Evolutionary conservation across 768 basidiomycete genomes (phyloP), one percentile per base, ranked within the genome.

Genomic region (Chalciporus sphaerocephalus): DNA sequence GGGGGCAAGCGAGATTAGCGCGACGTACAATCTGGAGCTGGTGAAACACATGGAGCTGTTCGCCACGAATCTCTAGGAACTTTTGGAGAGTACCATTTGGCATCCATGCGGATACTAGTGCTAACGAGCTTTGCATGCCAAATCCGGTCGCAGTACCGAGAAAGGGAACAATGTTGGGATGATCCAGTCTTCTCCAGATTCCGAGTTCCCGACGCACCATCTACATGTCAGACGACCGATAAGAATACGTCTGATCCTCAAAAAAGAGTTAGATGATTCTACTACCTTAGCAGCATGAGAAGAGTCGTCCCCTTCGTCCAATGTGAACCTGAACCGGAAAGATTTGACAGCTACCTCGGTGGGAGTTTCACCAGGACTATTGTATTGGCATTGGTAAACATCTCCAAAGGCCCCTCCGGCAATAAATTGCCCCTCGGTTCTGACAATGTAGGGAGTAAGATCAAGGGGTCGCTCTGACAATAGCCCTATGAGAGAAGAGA

Each of bases 31-130:
- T 18, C 23, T 41, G 42, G 11, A 53, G 39, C 12, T 27, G 41
- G 12, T 32, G 38, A 8, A 10, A 11, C 10, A 37, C 6, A 16
- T 22, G 6, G 25, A n/a, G n/a, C n/a, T n/a, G n/a, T n/a, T n/a
- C n/a, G n/a, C n/a, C n/a, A n/a, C n/a, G n/a, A n/a, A n/a, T 43
- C 13, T 15, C 32, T 16, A 63, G 44, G 42, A 61, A 61, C 3
- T 41, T 24, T 5, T 38, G 56, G 10, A 64, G 44, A 1, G 46
- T 51, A 20, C 55, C 62, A 33, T 59, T 59, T 1, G 58, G 57
- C 41, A 58, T 47, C 62, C 62, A 64, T 1, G 52, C 52, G 15
- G 53, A 62, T 15, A 64, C 61, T 49, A 64, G 48, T 11, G 61
- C 56, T 8, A 39, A 38, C 17, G 49, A 23, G 13, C 21, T 48